Evolutionary conservation across 225 moss, liverwort and hornwort species (phyloP), one percentile per base, ranked within the genome.

Genomic region (Neckera pumila): DNA sequence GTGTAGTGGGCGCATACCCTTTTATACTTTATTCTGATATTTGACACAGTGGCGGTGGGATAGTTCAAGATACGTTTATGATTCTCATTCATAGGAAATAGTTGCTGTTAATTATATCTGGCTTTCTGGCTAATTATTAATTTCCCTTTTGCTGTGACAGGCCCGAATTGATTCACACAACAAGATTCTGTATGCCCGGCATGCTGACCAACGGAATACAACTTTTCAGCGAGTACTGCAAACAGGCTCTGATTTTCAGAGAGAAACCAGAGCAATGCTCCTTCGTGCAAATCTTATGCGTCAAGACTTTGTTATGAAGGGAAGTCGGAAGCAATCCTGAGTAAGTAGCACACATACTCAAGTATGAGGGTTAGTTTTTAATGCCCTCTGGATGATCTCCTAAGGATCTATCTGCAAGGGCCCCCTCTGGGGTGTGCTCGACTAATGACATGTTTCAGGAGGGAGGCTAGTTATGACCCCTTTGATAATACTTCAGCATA

Each of bases 111-210:
- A 36, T 63, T 61, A 58, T 45, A 57, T 73, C 43, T 54, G 66
- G 4, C 65, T 49, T 47, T 57, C 60, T 69, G 80, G 66, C 60
- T 86, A 69, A 90, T 82, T 81, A 42, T 23, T 5, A 18, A 14
- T 63, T 81, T n/a, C 23, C 40, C 81, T 67, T 65, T 34, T 76
- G n/a, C 69, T 90, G 58, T 84, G 88, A 14, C 93, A 99, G 98
- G 98, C 98, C 49, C 96, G 98, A 85, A 98, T 98, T 72, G 99
- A 99, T 88, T 99, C 99, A 59, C 99, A 99, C 89, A 99, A 99
- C 95, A 99, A 99, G 92, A 97, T 99, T 56, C 87, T 99, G 84
- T 99, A 97, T 85, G 99, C 99, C 56, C 96, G 99, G 76, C 97
- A 99, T 96, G 99, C 96, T 58, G 99, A 99, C 92, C 96, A 99